Evolutionary conservation across 331 rosid genomes (phyloP).

Genomic region (Saraca asoca): DNA sequence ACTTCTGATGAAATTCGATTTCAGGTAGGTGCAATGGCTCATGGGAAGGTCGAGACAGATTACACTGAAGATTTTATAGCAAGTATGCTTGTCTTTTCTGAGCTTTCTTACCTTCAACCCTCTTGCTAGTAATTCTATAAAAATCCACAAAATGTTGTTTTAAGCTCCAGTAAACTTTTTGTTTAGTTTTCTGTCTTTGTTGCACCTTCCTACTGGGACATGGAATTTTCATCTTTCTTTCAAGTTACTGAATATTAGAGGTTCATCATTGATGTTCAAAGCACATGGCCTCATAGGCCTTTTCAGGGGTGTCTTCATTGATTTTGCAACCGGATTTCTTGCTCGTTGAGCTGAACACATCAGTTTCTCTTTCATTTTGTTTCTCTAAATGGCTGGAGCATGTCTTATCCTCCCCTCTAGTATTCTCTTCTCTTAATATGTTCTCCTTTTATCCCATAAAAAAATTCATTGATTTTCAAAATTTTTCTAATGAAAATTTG

Average conservation of each 20-base stretch:
- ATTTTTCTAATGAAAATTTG: not conserved
- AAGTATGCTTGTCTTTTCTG: conserved; percentile 47
- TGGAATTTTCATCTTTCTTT: not conserved
- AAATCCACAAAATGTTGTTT: no score
- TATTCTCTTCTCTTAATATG: no score
- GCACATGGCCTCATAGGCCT: no score
- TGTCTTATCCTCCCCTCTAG: no score
- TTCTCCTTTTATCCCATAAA: no score
- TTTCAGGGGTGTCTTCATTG: no score
- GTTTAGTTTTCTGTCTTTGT: not conserved
- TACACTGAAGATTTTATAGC: conserved; percentile 73
- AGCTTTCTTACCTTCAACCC: not conserved
- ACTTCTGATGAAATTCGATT: conserved; percentile 16
- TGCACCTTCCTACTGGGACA: not conserved
- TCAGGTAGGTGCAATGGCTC: conserved; percentile 95
- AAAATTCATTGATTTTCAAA: not conserved
- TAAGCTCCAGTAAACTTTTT: no score
- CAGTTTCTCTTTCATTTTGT: no score
- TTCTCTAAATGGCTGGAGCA: no score
- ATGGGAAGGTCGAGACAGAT: conserved; percentile 77
- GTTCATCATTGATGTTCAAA: conserved; percentile 1
- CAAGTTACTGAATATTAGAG: not conserved
- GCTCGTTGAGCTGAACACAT: no score
- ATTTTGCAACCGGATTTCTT: no score
- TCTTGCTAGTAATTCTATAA: not conserved